Conservation (phyloP, 768 basidiomycete genomes). For the Tulasnella sp. region DNA sequence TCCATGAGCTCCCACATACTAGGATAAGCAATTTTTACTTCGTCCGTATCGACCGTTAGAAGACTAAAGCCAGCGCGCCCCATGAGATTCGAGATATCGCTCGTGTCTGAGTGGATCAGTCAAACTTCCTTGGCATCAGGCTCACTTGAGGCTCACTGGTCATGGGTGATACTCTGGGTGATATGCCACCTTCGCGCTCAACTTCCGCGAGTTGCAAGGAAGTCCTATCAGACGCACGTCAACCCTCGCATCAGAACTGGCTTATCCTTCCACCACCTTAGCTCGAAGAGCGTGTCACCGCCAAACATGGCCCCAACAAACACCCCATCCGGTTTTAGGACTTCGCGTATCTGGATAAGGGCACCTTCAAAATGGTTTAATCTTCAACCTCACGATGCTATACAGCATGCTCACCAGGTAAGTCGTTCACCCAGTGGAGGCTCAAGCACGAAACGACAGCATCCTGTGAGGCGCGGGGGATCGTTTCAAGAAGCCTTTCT, state of each 20-base stretch:
- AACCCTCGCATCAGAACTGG: too few species aligned
- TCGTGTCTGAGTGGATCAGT: slow-evolving; percentile 48
- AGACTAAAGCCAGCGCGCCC: slow-evolving; percentile 86
- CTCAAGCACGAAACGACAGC: slow-evolving; percentile 84
- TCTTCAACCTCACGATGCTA: not conserved
- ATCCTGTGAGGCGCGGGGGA: slow-evolving; percentile 70
- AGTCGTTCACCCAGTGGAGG: slow-evolving; percentile 95
- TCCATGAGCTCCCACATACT: slow-evolving; percentile 93
- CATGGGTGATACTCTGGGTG: slow-evolving; percentile 96
- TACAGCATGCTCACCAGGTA: slow-evolving; percentile 54
- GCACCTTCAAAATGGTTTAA: slow-evolving; percentile 39
- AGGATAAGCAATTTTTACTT: slow-evolving; percentile 81
- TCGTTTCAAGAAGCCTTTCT: slow-evolving; percentile 54
- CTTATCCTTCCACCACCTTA: slow-evolving; percentile 41
- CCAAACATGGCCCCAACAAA: slow-evolving; percentile 93
- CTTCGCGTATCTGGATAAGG: slow-evolving; percentile 75
- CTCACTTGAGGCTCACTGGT: slow-evolving; percentile 46
- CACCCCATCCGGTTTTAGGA: slow-evolving; percentile 78
- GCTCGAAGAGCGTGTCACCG: slow-evolving; percentile 90
- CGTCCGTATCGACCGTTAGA: slow-evolving; percentile 90
- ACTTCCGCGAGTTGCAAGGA: slow-evolving; percentile 86
- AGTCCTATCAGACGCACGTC: slow-evolving; percentile 41
- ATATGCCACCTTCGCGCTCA: slow-evolving; percentile 90
- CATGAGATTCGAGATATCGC: slow-evolving; percentile 85
- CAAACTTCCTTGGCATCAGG: not conserved